Evolutionary conservation across 352 stramenopile species (phyloP).

Genomic region (Globisporangium parvum): DNA sequence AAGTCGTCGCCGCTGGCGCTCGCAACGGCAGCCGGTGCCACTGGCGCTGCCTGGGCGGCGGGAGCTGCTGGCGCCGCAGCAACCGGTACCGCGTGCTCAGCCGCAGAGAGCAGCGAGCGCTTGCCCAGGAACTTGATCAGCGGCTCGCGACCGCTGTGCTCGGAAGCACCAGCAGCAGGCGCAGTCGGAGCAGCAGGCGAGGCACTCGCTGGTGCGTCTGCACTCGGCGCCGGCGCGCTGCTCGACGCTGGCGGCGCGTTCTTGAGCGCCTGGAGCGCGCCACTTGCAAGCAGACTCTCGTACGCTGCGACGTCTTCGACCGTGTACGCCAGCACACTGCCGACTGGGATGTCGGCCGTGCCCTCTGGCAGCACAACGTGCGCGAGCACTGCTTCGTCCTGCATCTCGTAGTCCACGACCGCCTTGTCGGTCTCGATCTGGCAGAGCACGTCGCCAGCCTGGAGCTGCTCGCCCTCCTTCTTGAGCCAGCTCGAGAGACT

Average conservation of each 20-base stretch:
- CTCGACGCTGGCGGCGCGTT: constrained; percentile 17
- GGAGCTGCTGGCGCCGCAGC: constrained; percentile 8
- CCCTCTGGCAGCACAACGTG: constrained; percentile 91
- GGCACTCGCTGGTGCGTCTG: constrained; percentile 8
- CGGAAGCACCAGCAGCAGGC: constrained; percentile 5
- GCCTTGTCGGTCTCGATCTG: constrained; percentile 99
- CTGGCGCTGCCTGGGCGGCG: not conserved
- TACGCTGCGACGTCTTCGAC: constrained; percentile 90
- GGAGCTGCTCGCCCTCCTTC: constrained; percentile 87
- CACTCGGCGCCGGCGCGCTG: not conserved
- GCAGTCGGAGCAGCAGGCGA: constrained; percentile 8
- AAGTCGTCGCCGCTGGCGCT: constrained; percentile 35
- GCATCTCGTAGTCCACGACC: constrained; percentile 97
- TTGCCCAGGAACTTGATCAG: constrained; percentile 87
- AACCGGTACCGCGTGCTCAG: constrained; percentile 7
- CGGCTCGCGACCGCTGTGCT: constrained; percentile 34
- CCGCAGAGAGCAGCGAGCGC: constrained; percentile 52
- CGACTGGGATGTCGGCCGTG: constrained; percentile 87
- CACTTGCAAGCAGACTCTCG: constrained; percentile 48
- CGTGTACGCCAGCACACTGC: constrained; percentile 91
- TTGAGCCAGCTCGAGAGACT: constrained; percentile 93
- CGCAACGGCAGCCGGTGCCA: constrained; percentile 2
- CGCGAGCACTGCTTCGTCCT: constrained; percentile 95
- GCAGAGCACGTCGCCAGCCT: constrained; percentile 91
- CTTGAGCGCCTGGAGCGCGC: constrained; percentile 42